Conservation (phyloP, 768 basidiomycete species). For the Solioccasus polychromus region DNA sequence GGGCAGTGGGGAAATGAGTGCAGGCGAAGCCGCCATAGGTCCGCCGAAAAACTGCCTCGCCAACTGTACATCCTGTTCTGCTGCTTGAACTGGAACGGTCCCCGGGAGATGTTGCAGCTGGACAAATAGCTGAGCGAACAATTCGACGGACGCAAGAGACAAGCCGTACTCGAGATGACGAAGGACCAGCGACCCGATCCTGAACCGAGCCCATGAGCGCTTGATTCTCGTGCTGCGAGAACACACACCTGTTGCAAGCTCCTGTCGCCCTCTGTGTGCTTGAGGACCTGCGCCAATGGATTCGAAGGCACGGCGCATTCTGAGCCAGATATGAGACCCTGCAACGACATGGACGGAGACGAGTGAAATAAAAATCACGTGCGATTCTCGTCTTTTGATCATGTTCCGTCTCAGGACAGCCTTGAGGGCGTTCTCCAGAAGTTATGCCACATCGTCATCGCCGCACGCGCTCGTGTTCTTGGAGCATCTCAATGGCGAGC, state of each 20-base stretch:
- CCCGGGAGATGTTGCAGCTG: conserved; percentile 78
- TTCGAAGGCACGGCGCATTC: conserved; percentile 86
- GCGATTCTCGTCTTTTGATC: neutral
- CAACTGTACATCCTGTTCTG: conserved; percentile 66
- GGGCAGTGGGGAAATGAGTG: conserved; percentile 30
- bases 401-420: conserved; percentile 23
- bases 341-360: conserved; percentile 58
- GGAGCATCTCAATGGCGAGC: conserved; percentile 78
- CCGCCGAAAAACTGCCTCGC: conserved; percentile 79
- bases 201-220: conserved; percentile 25
- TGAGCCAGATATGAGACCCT: conserved; percentile 79
- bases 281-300: conserved; percentile 84
- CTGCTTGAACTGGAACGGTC: conserved; percentile 45
- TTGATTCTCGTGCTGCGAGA: neutral
- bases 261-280: conserved; percentile 85
- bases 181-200: conserved; percentile 75
- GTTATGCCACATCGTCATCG: conserved; percentile 56
- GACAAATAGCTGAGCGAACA: neutral
- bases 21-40: conserved; percentile 36
- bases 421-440: conserved; percentile 32
- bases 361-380: conserved; percentile 16
- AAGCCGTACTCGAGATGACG: conserved; percentile 60
- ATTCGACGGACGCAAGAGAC: neutral
- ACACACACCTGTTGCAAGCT: conserved; percentile 76
- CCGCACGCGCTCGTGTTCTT: conserved; percentile 85